Conservation (phyloP, 1,284 basidiomycete species). For the Flammula alnicola region DNA sequence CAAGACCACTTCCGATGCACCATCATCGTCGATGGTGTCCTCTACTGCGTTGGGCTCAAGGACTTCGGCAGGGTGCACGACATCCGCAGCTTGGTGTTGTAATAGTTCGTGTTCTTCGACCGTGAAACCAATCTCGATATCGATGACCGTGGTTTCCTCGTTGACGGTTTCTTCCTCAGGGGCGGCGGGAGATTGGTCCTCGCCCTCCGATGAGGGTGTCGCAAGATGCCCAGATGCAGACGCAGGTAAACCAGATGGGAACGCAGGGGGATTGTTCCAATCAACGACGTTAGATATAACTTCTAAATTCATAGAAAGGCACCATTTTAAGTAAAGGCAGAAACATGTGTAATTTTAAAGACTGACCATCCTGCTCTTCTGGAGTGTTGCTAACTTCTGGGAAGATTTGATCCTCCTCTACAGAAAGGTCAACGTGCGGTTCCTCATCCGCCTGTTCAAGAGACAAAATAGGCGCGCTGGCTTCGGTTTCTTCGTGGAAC, state of each 20-base stretch:
- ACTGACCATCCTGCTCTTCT: neutral
- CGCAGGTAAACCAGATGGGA: constrained; percentile 31
- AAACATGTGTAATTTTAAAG: neutral
- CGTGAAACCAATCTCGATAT: too few relatives aligned
- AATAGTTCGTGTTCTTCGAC: too few relatives aligned
- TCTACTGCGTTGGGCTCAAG: too few relatives aligned
- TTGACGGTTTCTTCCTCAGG: too few relatives aligned
- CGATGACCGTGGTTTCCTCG: too few relatives aligned
- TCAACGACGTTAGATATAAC: constrained; percentile 33
- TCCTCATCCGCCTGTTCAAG: neutral
- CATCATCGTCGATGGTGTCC: too few relatives aligned
- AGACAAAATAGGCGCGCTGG: neutral
- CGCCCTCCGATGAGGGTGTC: constrained; percentile 17
- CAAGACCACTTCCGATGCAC: too few relatives aligned
- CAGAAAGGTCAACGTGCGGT: neutral
- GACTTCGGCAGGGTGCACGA: too few relatives aligned
- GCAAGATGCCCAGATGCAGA: constrained; percentile 30
- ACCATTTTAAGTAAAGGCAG: neutral
- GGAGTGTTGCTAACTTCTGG: neutral
- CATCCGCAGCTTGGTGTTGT: too few relatives aligned
- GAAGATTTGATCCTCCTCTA: neutral
- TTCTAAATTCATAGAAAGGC: neutral
- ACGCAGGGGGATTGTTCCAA: constrained; percentile 45
- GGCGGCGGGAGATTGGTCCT: neutral
- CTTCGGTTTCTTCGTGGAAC: constrained; percentile 1